Conservation (phyloP, 495 filamentous ascomycete genomes). For the Penicillium canariense region DNA sequence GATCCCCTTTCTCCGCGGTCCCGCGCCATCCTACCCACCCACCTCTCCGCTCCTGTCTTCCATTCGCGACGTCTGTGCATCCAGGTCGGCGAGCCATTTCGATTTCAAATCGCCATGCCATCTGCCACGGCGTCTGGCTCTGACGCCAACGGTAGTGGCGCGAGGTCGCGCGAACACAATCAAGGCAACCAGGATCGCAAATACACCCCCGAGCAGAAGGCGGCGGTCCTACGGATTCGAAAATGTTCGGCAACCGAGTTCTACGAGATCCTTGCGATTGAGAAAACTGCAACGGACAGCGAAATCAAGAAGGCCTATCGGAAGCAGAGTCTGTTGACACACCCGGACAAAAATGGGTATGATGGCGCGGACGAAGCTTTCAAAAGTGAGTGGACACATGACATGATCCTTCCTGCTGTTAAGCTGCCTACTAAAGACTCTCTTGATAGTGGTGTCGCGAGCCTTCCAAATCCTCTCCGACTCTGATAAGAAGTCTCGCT, state of each 20-base stretch:
- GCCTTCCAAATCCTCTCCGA: constrained; percentile 94
- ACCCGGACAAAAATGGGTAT: constrained; percentile 99
- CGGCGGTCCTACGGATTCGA: constrained; percentile 82
- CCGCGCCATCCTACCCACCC: constrained; percentile 19
- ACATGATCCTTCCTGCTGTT: neutral
- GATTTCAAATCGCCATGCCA: constrained; percentile 56
- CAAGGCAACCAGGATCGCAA: constrained; percentile 90
- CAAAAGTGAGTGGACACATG: constrained; percentile 59
- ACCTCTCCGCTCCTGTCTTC: constrained; percentile 1
- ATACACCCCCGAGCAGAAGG: constrained; percentile 86
- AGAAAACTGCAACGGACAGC: constrained; percentile 67
- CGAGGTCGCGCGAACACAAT: constrained; percentile 80
- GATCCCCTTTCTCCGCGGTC: constrained; percentile 21
- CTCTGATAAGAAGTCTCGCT: constrained; percentile 84
- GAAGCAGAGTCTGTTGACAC: constrained; percentile 86
- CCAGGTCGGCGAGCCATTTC: neutral
- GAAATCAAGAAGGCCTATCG: constrained; percentile 98
- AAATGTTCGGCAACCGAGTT: constrained; percentile 81
- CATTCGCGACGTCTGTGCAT: constrained; percentile 3
- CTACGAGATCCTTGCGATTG: constrained; percentile 86
- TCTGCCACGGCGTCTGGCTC: constrained; percentile 73
- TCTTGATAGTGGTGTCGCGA: constrained; percentile 71
- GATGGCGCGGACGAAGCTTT: constrained; percentile 96
- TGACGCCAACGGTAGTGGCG: constrained; percentile 58
- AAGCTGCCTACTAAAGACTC: constrained; percentile 2